phyloP scores from a whole-genome alignment of 192 early-diverging fungal genomes.

The Coemansia sp. region DNA sequence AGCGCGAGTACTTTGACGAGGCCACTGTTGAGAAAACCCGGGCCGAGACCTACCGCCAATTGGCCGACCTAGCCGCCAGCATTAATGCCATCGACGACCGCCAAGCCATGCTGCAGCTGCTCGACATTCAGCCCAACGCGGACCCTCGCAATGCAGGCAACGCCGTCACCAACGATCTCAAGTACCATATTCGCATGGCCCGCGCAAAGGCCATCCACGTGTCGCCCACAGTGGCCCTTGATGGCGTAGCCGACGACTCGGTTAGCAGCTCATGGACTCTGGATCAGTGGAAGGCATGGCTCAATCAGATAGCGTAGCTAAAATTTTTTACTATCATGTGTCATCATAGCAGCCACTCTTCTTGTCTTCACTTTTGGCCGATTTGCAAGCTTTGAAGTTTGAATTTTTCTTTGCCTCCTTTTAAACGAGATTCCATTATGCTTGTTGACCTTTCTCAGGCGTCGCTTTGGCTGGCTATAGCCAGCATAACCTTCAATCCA shows the following conservation, averaged over 20 bases:
- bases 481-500: conserved; percentile 81
- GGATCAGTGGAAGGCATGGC: conserved; percentile 64
- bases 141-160: conserved; percentile 63
- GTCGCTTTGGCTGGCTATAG: conserved; percentile 67
- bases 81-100: conserved; percentile 54
- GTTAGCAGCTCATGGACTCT: conserved; percentile 69
- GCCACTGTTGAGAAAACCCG: conserved; percentile 58
- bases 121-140: conserved; percentile 38
- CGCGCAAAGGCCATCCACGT: conserved; percentile 76
- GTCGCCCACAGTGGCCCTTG: conserved; percentile 69
- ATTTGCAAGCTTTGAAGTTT: not conserved
- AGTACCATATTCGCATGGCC: conserved; percentile 63
- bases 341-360: not conserved
- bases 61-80: conserved; percentile 53
- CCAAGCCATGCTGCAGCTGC: conserved; percentile 50
- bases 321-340: too few species aligned
- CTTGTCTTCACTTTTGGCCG: not conserved
- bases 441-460: conserved; percentile 64
- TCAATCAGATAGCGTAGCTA: conserved; percentile 21
- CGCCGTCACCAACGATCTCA: conserved; percentile 65
- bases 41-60: conserved; percentile 51
- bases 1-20: conserved; percentile 66
- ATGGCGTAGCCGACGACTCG: conserved; percentile 63
- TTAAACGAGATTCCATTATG: not conserved
- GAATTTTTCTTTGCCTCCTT: not conserved